Evolutionary conservation across 192 early-diverging fungal species (phyloP), one percentile per base, ranked within the genome.

Genomic region (Podochytrium sp.): DNA sequence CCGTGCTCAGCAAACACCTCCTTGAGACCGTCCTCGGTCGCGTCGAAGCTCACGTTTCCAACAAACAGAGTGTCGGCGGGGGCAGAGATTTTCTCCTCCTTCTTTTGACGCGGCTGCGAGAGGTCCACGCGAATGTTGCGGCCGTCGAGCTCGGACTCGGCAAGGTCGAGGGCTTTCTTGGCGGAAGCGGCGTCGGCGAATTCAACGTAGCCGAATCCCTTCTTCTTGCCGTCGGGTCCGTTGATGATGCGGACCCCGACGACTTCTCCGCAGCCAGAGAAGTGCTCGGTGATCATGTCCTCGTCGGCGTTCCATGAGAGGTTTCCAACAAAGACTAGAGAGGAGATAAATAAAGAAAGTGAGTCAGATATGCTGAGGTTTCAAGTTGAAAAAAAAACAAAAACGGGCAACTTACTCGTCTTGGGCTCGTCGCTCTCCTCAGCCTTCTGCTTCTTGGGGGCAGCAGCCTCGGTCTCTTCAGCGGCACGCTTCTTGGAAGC

Each of bases 131-230:
- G 86, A 75, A 98, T 84, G 52, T 79, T 79, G 73, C 95, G 92
- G 43, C 95, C 95, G 60, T 94, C 93, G 40, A 97, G 78, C 63
- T 96, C 91, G 50, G 83, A 81, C 40, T 88, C 93, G 51, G 82
- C 78, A 50, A 90, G 80, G 37, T 83, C 83, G 61, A 91, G 62
- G 4, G 94, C 95, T 74, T 88, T 88, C 65, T 90, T 81, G 58
- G 89, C 91, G 37, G 78, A 82, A 59, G 86, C 91, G 33, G 85
- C 69, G 56, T 75, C 71, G 58, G 84, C 79, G 77, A 96, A 97
- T 60, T 97, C 94, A 35, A 98, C 88, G 84, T 96, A 96, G 62
- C 90, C 95, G 78, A 92, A 96, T 42, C 93, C 94, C 79, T 91
- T 93, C 53, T 93, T 87, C 61, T 82, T 80, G 56, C 91, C 91